Percentiles rank a stretch among this genome's conserved stretches.
Conservation (phyloP, 140 eudicot species). For the Anethum foeniculum region DNA sequence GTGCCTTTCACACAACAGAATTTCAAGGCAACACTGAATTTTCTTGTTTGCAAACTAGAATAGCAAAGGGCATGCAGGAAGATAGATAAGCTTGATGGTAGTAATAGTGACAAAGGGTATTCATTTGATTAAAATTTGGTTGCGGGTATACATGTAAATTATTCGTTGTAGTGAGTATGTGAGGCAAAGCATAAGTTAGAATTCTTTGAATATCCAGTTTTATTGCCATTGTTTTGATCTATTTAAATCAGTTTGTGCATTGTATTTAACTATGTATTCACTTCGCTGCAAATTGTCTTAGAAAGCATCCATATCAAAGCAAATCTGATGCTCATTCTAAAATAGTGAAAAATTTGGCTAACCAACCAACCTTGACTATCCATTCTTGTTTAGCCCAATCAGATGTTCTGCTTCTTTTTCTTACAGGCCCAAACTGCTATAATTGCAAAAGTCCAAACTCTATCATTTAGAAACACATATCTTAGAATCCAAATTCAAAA, state of each 20-base stretch:
- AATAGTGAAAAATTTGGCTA: no score
- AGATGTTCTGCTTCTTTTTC: no score
- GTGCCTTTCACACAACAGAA: background rate
- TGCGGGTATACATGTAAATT: conserved; percentile 8
- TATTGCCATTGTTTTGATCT: background rate
- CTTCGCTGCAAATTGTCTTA: no score
- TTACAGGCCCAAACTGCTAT: no score
- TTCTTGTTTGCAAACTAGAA: background rate
- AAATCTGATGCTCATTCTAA: background rate
- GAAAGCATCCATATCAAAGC: background rate
- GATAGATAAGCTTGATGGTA: background rate
- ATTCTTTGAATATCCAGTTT: background rate
- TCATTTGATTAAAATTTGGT: background rate
- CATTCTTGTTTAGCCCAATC: no score
- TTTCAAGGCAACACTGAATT: background rate
- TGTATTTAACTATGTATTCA: background rate
- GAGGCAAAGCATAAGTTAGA: background rate
- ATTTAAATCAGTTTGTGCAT: background rate
- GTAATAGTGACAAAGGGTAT: background rate
- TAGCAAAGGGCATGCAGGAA: background rate
- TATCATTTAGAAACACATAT: no score
- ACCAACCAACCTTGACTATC: no score
- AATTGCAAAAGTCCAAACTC: no score
- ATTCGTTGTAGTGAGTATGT: background rate
- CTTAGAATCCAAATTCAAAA: no score